Percentiles rank a stretch among this genome's conserved stretches.
These are phyloP conservation scores for Colletotrichum navitas DNA, from an alignment of 2,329 filamentous ascomycete genomes.

Conservation along the genomic window DNA sequence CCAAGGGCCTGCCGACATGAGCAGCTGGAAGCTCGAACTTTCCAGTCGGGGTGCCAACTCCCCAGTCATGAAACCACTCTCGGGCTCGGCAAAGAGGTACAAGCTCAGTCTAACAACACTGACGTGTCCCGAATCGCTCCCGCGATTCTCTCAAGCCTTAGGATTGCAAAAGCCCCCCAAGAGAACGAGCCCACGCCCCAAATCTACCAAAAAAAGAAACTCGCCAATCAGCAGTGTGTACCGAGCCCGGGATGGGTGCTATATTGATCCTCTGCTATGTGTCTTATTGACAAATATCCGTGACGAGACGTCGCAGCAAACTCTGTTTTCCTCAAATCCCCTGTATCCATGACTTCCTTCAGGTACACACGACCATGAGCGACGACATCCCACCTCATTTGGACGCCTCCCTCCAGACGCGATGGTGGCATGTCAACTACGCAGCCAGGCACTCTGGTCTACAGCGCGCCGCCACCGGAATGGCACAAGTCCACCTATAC, in stretches of 20 bases:
- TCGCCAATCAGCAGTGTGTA: not conserved
- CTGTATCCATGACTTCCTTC: slow-evolving; percentile 13
- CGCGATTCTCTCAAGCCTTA: not conserved
- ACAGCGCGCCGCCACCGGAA: too few species aligned
- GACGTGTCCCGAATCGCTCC: not conserved
- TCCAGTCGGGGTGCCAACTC: too few species aligned
- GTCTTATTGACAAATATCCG: slow-evolving; percentile 32
- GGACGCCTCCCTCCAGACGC: not conserved
- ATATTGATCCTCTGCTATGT: slow-evolving; percentile 17
- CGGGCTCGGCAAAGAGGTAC: not conserved
- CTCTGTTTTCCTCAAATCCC: slow-evolving; percentile 11
- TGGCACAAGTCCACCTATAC: too few species aligned
- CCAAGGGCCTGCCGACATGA: not conserved
- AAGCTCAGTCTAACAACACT: not conserved
- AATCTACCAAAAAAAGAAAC: slow-evolving; percentile 6
- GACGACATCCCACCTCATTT: not conserved
- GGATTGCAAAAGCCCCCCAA: not conserved
- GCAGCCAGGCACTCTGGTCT: too few species aligned
- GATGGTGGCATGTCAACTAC: too few species aligned
- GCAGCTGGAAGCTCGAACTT: not conserved
- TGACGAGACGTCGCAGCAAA: slow-evolving; percentile 39
- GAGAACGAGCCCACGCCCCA: not conserved
- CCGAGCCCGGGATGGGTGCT: not conserved
- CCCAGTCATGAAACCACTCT: too few species aligned
- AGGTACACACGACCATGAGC: not conserved